These are phyloP conservation scores for Scleroderma citrinum DNA, from an alignment of 768 basidiomycete genomes.

Conservation along the genomic window DNA sequence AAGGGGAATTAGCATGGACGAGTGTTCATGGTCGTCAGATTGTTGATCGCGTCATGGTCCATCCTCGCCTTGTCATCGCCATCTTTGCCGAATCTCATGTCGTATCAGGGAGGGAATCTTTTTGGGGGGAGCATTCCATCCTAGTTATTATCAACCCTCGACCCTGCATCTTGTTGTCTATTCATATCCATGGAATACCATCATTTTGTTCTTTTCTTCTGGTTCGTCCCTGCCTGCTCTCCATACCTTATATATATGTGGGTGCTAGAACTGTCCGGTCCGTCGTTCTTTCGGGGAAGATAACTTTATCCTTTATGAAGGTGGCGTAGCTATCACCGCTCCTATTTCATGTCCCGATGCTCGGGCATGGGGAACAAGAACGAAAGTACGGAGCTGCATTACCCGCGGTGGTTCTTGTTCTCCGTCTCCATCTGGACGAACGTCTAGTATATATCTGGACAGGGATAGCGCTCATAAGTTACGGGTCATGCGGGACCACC, in stretches of 20 bases:
- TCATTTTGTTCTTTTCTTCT: not conserved
- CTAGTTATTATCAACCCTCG: slow-evolving; percentile 8
- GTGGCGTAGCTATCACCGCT: too few species aligned
- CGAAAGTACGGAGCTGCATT: not conserved
- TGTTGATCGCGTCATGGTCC: too few species aligned
- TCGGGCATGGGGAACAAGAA: not conserved
- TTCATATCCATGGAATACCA: not conserved
- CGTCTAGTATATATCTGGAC: not conserved
- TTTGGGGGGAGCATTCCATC: slow-evolving; percentile 9
- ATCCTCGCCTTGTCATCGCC: too few species aligned
- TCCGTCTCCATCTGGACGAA: not conserved
- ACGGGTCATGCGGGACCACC: not conserved
- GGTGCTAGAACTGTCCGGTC: too few species aligned
- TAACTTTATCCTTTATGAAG: too few species aligned
- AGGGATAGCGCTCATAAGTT: not conserved
- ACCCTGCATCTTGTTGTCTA: not conserved
- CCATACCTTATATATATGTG: not conserved
- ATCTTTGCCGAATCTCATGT: slow-evolving; percentile 4
- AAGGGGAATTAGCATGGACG: too few species aligned
- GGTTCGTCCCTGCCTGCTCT: not conserved
- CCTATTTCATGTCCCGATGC: not conserved
- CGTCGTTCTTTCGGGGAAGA: too few species aligned
- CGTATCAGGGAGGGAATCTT: not conserved
- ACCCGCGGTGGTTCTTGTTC: not conserved
- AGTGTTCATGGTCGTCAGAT: too few species aligned